A percentile compares a stretch with the other conserved stretches of the same genome.
phyloP scores from a whole-genome alignment of 164 flowering plant genomes.

The Chimonanthus salicifolius region DNA sequence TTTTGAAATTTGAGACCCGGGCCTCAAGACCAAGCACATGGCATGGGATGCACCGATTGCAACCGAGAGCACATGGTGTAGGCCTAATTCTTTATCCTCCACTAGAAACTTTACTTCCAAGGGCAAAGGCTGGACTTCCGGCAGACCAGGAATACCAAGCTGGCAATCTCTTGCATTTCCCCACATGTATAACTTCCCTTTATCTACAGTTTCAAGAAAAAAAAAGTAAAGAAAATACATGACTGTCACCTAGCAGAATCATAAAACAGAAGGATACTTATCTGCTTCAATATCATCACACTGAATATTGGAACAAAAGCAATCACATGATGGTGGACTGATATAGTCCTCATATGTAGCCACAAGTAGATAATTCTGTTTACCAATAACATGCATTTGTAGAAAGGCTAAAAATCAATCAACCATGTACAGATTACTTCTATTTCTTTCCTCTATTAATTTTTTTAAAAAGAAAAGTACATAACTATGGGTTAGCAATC shows the following conservation, averaged over 20 bases:
- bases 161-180: conserved; percentile 81
- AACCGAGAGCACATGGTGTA: conserved; percentile 56
- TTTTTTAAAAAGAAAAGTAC: too few species aligned
- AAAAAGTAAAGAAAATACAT: neutral
- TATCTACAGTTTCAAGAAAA: conserved; percentile 36
- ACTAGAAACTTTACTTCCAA: conserved; percentile 66
- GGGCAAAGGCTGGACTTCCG: conserved; percentile 58
- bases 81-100: conserved; percentile 65
- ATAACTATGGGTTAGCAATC: too few species aligned
- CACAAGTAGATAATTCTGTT: too few species aligned
- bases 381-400: too few species aligned
- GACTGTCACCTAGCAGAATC: neutral
- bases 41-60: conserved; percentile 89
- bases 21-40: conserved; percentile 53
- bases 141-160: conserved; percentile 85
- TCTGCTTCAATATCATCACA: neutral
- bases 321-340: neutral
- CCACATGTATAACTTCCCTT: conserved; percentile 88
- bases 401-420: too few species aligned
- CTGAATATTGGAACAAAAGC: neutral
- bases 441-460: too few species aligned
- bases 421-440: too few species aligned
- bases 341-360: neutral
- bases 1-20: neutral
- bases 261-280: neutral